These are phyloP conservation scores for Aspergillus sp. DNA, from an alignment of 2,329 filamentous ascomycete genomes.

Conservation along the genomic window DNA sequence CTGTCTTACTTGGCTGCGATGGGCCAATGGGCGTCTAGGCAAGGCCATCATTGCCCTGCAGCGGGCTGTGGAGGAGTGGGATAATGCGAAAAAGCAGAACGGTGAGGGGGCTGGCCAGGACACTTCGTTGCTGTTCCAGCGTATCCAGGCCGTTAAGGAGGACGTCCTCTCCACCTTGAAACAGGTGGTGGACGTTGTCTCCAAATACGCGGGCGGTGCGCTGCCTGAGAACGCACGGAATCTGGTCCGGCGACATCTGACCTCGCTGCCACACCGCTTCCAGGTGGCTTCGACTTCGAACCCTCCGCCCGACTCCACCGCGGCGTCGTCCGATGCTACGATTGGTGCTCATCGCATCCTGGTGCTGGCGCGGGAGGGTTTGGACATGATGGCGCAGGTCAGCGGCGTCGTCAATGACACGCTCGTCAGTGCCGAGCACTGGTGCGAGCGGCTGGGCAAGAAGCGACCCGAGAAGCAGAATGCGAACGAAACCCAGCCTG, in stretches of 20 bases:
- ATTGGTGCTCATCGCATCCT: constrained; percentile 72
- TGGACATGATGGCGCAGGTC: constrained; percentile 94
- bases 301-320: constrained; percentile 31
- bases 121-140: constrained; percentile 36
- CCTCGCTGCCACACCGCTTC: constrained; percentile 81
- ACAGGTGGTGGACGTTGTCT: constrained; percentile 79
- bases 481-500: constrained; percentile 18
- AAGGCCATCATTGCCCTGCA: constrained; percentile 73
- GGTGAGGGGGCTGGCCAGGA: constrained; percentile 19
- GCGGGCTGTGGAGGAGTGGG: constrained; percentile 76
- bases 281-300: constrained; percentile 63
- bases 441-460: constrained; percentile 76
- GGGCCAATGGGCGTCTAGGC: constrained; percentile 78
- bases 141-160: constrained; percentile 65
- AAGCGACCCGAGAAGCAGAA: constrained; percentile 33
- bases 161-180: constrained; percentile 79
- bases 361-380: constrained; percentile 80
- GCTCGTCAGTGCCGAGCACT: constrained; percentile 84
- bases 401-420: constrained; percentile 85
- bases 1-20: constrained; percentile 75
- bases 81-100: constrained; percentile 48
- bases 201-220: constrained; percentile 85
- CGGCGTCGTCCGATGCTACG: constrained; percentile 46
- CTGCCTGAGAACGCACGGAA: constrained; percentile 83
- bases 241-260: constrained; percentile 79